Evolutionary conservation across 2,329 filamentous ascomycete species (phyloP), one percentile per base, ranked within the genome.

Genomic region (Cladosporium halotolerans): DNA sequence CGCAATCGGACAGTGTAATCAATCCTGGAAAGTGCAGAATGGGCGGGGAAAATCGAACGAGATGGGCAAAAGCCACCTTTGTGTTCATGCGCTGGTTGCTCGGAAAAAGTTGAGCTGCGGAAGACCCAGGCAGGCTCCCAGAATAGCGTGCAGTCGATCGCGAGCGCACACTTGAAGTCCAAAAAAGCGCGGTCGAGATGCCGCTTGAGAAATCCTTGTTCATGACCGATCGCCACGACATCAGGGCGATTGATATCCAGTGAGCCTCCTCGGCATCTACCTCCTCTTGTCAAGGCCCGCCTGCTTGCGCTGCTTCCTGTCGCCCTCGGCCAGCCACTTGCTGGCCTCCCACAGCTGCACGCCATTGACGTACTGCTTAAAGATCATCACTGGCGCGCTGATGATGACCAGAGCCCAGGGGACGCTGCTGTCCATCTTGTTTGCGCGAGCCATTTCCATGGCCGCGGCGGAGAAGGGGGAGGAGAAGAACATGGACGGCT

Each of bases 331-430:
- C 38, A 99, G 78, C 85, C 89, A 95, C 66, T 83, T 84, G 72
- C 89, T 91, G 6, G 93, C 93, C 72, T 96, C 95, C 66, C 95
- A 82, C 63, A 99, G 80, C 76, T 99, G 93, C 45, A 97, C 80
- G 47, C 96, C 79, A 66, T 99, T 99, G 78, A 97, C 89, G 65
- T 87, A 79, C 70, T 99, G 93, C 80, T 99, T 99, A 62, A 84
- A 79, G 19, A 83, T 76, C 91, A 97, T 97, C 68, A 96, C 77
- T 10, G 91, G 91, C 61, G 86, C 83, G 64, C 88, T 91, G 62
- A 95, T 73, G 23, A 82, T 81, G 42, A 88, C 87, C 58, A 97
- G 79, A 46, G 93, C 79, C 93, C 87, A 90, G 0, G 88, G 87
- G 64, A 82, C 66, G 1, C 68, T 73, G 46, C 72, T 75, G 63